A percentile compares a stretch with the other conserved stretches of the same genome.
Conservation (phyloP, 129 eudicot genomes). For the Arctium minus region DNA sequence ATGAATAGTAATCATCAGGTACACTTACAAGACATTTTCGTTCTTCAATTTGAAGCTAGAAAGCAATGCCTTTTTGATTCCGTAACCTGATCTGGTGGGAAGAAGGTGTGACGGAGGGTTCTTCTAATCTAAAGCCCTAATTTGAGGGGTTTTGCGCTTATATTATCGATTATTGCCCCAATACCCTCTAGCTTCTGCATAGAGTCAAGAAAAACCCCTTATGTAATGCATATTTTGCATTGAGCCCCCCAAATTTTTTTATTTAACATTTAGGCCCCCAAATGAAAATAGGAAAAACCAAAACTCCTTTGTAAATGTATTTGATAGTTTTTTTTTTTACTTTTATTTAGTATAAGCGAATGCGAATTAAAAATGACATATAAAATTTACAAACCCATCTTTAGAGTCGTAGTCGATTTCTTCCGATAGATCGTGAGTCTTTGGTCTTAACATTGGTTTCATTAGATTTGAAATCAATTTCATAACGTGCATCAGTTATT, state of each 20-base stretch:
- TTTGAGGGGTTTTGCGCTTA: conserved; percentile 14
- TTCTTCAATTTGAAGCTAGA: conserved; percentile 1
- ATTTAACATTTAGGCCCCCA: background rate
- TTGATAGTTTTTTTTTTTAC: too few relatives aligned
- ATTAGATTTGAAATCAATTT: too few relatives aligned
- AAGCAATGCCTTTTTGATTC: background rate
- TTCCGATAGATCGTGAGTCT: too few relatives aligned
- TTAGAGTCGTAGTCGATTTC: too few relatives aligned
- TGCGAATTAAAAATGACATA: too few relatives aligned
- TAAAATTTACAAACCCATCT: too few relatives aligned
- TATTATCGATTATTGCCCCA: background rate
- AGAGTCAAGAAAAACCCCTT: background rate
- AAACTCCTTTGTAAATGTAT: background rate
- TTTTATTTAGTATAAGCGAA: too few relatives aligned
- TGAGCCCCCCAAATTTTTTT: background rate
- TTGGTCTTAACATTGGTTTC: too few relatives aligned
- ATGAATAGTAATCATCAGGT: background rate
- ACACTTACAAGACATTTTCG: conserved; percentile 25
- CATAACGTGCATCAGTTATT: too few relatives aligned
- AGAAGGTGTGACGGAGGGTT: conserved; percentile 15
- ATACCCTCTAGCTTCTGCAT: background rate
- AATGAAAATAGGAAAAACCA: background rate
- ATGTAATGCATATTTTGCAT: background rate
- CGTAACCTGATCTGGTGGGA: background rate
- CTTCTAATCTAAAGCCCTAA: conserved; percentile 18